phyloP scores from a whole-genome alignment of 768 basidiomycete genomes.

The Mycena belliarum region DNA sequence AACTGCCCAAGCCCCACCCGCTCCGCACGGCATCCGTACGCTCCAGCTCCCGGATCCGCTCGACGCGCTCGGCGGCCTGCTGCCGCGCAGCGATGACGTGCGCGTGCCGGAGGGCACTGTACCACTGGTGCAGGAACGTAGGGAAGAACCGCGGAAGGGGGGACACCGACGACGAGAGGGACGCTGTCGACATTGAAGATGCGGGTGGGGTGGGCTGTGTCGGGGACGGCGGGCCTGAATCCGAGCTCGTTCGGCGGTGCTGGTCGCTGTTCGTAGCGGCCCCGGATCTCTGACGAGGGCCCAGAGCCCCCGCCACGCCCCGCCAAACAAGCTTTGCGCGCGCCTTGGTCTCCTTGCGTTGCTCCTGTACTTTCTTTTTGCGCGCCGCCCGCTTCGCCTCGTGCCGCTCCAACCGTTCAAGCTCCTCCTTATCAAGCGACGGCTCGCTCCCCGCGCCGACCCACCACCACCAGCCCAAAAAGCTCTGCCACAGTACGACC shows the following conservation, averaged over 20 bases:
- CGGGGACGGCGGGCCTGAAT: conserved; percentile 10
- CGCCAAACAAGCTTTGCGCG: conserved; percentile 59
- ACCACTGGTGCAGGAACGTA: conserved; percentile 51
- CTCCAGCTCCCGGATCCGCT: conserved; percentile 65
- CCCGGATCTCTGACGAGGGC: conserved; percentile 4
- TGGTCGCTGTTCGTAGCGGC: background rate
- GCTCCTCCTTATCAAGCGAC: conserved; percentile 49
- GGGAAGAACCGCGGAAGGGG: conserved; percentile 41
- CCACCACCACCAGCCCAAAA: conserved; percentile 99
- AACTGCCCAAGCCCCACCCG: conserved; percentile 80
- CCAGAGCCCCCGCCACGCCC: conserved; percentile 57
- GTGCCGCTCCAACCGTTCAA: conserved; percentile 61
- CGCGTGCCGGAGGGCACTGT: conserved; percentile 62
- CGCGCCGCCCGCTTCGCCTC: conserved; percentile 57
- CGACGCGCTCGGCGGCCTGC: conserved; percentile 68
- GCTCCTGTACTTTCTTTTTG: conserved; percentile 46
- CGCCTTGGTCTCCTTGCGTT: conserved; percentile 49
- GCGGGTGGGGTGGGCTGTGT: background rate
- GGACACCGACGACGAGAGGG: conserved; percentile 12
- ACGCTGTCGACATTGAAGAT: conserved; percentile 17
- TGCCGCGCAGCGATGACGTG: conserved; percentile 70
- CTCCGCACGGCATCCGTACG: conserved; percentile 34
- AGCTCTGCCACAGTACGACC: conserved; percentile 95
- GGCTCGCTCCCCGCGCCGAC: conserved; percentile 89
- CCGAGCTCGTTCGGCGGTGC: background rate